phyloP scores from a whole-genome alignment of 2,329 filamentous ascomycete genomes.

The Berkeleyomyces basicola region DNA sequence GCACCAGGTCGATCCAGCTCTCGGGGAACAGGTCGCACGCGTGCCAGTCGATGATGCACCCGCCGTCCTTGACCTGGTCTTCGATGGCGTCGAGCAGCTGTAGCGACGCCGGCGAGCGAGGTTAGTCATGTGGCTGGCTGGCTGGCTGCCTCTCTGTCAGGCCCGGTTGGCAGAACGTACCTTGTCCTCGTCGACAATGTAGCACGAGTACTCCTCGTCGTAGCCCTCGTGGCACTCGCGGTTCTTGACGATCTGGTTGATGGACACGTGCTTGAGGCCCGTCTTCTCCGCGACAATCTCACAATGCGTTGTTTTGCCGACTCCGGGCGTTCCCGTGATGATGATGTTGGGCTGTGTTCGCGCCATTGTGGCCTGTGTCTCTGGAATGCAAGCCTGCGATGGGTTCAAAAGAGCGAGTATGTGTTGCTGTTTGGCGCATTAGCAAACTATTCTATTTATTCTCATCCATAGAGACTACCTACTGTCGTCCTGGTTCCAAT shows the following conservation, averaged over 20 bases:
- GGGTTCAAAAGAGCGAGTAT: no score
- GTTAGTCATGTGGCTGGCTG: no score
- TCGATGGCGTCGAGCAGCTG: conserved; percentile 81
- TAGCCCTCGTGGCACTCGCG: conserved; percentile 73
- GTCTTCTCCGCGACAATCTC: conserved; percentile 62
- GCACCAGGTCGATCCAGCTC: conserved; percentile 86
- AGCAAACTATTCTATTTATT: no score
- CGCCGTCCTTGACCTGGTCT: conserved; percentile 58
- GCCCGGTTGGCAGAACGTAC: conserved; percentile 26
- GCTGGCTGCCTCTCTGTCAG: no score
- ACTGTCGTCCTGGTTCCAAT: no score
- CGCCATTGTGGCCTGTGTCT: conserved; percentile 9
- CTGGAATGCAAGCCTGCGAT: no score
- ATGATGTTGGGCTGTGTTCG: conserved; percentile 68
- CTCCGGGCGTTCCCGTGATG: conserved; percentile 85
- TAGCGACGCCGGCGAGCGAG: neutral
- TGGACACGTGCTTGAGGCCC: conserved; percentile 64
- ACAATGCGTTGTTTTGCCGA: conserved; percentile 88
- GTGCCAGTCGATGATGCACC: conserved; percentile 93
- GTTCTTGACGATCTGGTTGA: conserved; percentile 88
- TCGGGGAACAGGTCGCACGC: conserved; percentile 89
- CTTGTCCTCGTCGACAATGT: conserved; percentile 95
- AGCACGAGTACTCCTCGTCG: conserved; percentile 71
- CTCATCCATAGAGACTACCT: no score
- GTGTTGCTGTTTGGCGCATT: no score